Conservation (phyloP, 129 eudicot genomes). For the Glebionis coronaria region DNA sequence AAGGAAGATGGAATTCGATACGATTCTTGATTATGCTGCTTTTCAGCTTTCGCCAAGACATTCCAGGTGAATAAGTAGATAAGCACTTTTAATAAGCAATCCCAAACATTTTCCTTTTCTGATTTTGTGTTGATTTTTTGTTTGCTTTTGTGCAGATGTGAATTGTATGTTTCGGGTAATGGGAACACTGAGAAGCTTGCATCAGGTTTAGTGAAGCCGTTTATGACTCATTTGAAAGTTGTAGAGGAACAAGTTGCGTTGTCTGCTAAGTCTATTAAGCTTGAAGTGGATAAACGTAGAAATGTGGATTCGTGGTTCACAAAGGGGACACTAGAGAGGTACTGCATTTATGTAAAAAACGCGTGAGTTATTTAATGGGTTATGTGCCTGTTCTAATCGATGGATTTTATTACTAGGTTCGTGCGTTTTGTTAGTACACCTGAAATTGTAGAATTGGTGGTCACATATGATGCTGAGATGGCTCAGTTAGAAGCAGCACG, state of each 20-base stretch:
- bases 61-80: slow-evolving; percentile 46
- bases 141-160: slow-evolving; percentile 54
- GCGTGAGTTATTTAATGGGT: background rate
- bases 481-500: slow-evolving; percentile 97
- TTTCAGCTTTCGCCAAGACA: slow-evolving; percentile 92
- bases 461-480: slow-evolving; percentile 88
- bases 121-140: background rate
- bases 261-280: slow-evolving; percentile 70
- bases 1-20: slow-evolving; percentile 63
- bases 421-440: slow-evolving; percentile 98
- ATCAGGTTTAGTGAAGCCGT: slow-evolving; percentile 89
- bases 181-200: slow-evolving; percentile 87
- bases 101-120: background rate
- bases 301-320: slow-evolving; percentile 88
- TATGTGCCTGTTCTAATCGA: slow-evolving; percentile 6
- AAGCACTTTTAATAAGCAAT: too few species aligned
- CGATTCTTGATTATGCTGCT: slow-evolving; percentile 82
- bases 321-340: slow-evolving; percentile 99
- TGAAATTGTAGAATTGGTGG: slow-evolving; percentile 83
- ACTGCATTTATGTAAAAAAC: background rate
- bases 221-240: slow-evolving; percentile 74
- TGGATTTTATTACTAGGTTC: slow-evolving; percentile 49
- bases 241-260: slow-evolving; percentile 82
- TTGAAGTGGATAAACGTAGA: slow-evolving; percentile 59
- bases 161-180: slow-evolving; percentile 74